Evolutionary conservation across 176 grass and related monocot species (phyloP), one percentile per base, ranked within the genome.

Genomic region (Stipa capillata): DNA sequence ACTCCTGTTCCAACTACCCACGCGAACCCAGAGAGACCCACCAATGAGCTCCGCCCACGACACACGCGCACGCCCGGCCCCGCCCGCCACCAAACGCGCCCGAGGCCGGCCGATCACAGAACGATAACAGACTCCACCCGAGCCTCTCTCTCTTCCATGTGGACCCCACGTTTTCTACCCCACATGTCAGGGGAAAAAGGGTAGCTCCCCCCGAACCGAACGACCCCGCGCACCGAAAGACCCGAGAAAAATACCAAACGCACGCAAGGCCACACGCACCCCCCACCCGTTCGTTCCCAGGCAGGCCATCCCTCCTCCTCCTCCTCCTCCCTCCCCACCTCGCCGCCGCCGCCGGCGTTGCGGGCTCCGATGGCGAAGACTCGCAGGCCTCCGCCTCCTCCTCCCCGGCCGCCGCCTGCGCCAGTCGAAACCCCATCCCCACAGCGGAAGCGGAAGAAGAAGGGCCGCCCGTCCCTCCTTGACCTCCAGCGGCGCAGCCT

Each of bases 401-500:
- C 82, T 0, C 64, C 74, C 0, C 41, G 80, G 0, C 81, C 82
- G 0, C 76, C 81, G 2, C 61, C 69, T 1, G 10, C 69, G 20
- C 63, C 82, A 0, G 82, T 21, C 3, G 87, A 77, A 17, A 77
- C 82, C 65, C 65, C 72, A 32, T 82, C 80, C 51, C 79, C 79
- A 51, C 80, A 74, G 54, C 45, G 84, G 43, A 74, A 62, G 71
- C 37, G 39, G 36, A 91, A 91, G 85, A 91, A 91, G 89, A 91
- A 91, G 83, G 89, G 85, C 33, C 85, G 89, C 28, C 89, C 82
- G 0, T 91, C 85, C 73, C 89, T 91, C 73, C 85, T 91, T 21
- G 89, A 91, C 58, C 89, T 91, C 42, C 81, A 91, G 79, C 82
- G 82, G n/a, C 85, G 89, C 41, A 88, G 82, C 89, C 85, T 88